Evolutionary conservation across 768 basidiomycete genomes (phyloP).

Genomic region (Rhodotorula babjevae): DNA sequence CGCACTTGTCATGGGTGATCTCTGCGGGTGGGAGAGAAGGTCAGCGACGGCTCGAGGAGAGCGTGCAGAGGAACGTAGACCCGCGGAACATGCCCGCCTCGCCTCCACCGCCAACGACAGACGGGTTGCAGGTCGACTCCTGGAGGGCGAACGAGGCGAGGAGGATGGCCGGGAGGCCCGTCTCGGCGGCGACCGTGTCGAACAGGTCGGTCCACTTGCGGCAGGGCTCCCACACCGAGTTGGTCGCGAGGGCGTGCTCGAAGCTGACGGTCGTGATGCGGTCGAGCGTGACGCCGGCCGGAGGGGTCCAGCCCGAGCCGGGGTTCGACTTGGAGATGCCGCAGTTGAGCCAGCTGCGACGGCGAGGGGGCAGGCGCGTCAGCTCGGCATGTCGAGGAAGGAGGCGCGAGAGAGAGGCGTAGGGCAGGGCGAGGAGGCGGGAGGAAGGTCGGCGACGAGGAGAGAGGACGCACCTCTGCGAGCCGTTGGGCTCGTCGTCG

Average conservation of each 20-base stretch:
- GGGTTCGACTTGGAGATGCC: slow-evolving; percentile 22
- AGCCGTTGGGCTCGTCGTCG: slow-evolving; percentile 29
- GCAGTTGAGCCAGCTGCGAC: slow-evolving; percentile 30
- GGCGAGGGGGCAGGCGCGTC: no score
- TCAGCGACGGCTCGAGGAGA: neutral
- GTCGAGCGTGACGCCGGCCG: slow-evolving; percentile 51
- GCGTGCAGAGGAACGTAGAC: neutral
- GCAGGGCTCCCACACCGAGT: slow-evolving; percentile 62
- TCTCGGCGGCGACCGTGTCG: slow-evolving; percentile 56
- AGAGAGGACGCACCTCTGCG: neutral
- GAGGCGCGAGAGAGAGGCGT: no score
- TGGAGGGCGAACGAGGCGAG: slow-evolving; percentile 85
- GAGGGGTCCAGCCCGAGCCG: slow-evolving; percentile 10
- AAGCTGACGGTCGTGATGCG: slow-evolving; percentile 52
- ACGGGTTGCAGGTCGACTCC: slow-evolving; percentile 65
- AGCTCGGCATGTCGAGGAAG: no score
- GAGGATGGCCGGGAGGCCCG: slow-evolving; percentile 64
- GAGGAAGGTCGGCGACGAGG: no score
- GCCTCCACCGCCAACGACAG: slow-evolving; percentile 10
- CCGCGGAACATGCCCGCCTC: slow-evolving; percentile 29
- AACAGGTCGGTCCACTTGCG: slow-evolving; percentile 55
- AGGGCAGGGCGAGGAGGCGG: no score
- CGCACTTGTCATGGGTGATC: slow-evolving; percentile 39
- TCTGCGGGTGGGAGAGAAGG: neutral
- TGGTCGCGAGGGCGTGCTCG: slow-evolving; percentile 53